A percentile compares a stretch with the other conserved stretches of the same genome.
These are phyloP conservation scores for Entomortierella chlamydospora DNA, from an alignment of 192 early-diverging fungal species.

Conservation along the genomic window DNA sequence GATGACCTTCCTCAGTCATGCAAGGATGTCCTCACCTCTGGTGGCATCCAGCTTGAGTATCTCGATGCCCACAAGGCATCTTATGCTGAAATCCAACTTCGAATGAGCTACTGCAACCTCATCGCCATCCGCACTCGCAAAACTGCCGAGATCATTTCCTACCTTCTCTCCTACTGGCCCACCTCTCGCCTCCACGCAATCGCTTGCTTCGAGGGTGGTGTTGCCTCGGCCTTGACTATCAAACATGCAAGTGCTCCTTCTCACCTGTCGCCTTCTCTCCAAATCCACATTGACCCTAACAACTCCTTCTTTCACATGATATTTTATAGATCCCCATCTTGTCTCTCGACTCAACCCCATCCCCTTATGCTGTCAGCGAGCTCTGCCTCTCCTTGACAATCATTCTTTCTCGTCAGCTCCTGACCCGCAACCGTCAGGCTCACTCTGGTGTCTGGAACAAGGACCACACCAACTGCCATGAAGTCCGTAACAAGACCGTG, in stretches of 20 bases:
- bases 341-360: conserved; percentile 47
- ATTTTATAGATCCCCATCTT: conserved; percentile 43
- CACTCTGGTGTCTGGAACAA: conserved; percentile 48
- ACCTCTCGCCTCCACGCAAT: conserved; percentile 53
- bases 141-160: conserved; percentile 54
- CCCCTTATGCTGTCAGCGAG: conserved; percentile 53
- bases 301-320: neutral
- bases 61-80: conserved; percentile 53
- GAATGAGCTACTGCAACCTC: conserved; percentile 54
- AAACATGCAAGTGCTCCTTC: conserved; percentile 33
- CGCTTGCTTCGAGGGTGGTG: conserved; percentile 51
- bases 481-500: conserved; percentile 49
- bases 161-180: conserved; percentile 53
- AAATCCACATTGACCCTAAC: neutral
- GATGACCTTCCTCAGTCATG: conserved; percentile 51
- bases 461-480: conserved; percentile 53
- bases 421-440: conserved; percentile 43
- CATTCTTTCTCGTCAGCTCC: conserved; percentile 48
- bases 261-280: neutral
- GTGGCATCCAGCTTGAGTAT: conserved; percentile 50
- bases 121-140: conserved; percentile 53
- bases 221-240: conserved; percentile 51
- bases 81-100: conserved; percentile 50
- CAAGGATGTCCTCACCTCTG: conserved; percentile 43
- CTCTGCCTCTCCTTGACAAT: conserved; percentile 55